phyloP scores from a whole-genome alignment of 1,284 basidiomycete species.

The Ganoderma leucocontextum region DNA sequence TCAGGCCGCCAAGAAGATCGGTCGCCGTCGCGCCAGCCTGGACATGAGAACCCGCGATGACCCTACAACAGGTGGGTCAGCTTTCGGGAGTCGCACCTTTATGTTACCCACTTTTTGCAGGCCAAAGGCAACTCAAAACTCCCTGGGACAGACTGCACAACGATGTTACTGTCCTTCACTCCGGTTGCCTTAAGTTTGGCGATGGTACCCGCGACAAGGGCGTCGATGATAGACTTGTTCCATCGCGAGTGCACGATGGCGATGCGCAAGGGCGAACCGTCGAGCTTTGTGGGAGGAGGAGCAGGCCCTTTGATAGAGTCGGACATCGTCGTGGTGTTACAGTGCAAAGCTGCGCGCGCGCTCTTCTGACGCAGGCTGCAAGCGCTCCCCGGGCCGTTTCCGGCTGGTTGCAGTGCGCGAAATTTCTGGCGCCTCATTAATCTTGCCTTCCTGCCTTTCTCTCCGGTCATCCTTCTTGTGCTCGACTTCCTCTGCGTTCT shows the following conservation, averaged over 20 bases:
- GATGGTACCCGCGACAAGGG: slow-evolving; percentile 82
- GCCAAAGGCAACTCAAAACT: slow-evolving; percentile 94
- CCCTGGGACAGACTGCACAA: slow-evolving; percentile 92
- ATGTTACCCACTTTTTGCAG: slow-evolving; percentile 69
- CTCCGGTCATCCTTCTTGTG: slow-evolving; percentile 3
- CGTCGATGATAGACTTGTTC: slow-evolving; percentile 89
- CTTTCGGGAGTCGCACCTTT: background rate
- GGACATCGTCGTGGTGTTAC: slow-evolving; percentile 44
- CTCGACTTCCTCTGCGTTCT: background rate
- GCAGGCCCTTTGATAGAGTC: slow-evolving; percentile 81
- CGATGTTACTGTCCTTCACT: slow-evolving; percentile 90
- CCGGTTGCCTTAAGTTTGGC: slow-evolving; percentile 83
- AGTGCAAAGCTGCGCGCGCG: slow-evolving; percentile 15
- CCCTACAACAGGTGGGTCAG: slow-evolving; percentile 49
- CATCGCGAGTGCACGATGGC: slow-evolving; percentile 94
- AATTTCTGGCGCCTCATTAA: slow-evolving; percentile 31
- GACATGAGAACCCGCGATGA: slow-evolving; percentile 87
- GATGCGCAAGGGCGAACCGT: slow-evolving; percentile 83
- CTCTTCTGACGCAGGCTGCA: too few species aligned
- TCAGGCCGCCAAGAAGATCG: slow-evolving; percentile 83
- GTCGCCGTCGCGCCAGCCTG: slow-evolving; percentile 76
- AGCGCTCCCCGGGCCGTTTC: slow-evolving; percentile 18
- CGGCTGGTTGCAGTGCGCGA: slow-evolving; percentile 28
- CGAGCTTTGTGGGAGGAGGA: slow-evolving; percentile 66
- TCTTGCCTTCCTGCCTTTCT: slow-evolving; percentile 13